A percentile compares a stretch with the other conserved stretches of the same genome.
These are phyloP conservation scores for Vitis cinerea DNA, from an alignment of 164 flowering plant genomes.

Conservation along the genomic window DNA sequence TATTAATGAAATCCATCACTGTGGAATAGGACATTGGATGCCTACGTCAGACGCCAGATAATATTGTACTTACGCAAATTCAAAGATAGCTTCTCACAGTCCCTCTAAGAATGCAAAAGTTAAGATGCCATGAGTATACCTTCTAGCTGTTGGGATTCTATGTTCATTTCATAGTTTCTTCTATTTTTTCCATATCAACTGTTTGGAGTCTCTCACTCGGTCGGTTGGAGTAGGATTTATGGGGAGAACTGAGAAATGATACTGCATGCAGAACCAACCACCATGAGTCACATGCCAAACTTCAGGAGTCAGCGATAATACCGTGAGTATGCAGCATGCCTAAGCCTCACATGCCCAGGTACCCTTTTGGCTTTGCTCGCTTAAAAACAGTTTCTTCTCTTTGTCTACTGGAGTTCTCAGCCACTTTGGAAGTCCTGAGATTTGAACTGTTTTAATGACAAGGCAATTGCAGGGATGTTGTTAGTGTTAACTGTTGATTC, in stretches of 20 bases:
- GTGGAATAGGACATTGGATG: no score
- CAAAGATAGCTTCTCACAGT: no score
- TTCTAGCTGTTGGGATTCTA: no score
- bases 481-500: background rate
- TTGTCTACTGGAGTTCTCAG: background rate
- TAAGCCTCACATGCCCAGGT: conserved; percentile 71
- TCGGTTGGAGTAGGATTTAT: conserved; percentile 43
- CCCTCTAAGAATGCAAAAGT: no score
- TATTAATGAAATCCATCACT: no score
- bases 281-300: conserved; percentile 59
- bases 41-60: no score
- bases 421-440: background rate
- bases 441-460: background rate
- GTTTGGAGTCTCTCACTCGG: background rate
- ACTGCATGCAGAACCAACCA: conserved; percentile 55
- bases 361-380: conserved; percentile 1
- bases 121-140: no score
- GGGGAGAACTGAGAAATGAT: conserved; percentile 45
- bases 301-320: conserved; percentile 56
- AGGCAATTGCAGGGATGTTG: background rate
- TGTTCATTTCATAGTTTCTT: no score
- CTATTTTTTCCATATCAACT: no score
- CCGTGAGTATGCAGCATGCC: conserved; percentile 58
- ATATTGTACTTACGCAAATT: no score
- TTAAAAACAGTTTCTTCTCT: background rate